Conservation (phyloP, 371 early-diverging fungal genomes). For the Mortierella sp. region DNA sequence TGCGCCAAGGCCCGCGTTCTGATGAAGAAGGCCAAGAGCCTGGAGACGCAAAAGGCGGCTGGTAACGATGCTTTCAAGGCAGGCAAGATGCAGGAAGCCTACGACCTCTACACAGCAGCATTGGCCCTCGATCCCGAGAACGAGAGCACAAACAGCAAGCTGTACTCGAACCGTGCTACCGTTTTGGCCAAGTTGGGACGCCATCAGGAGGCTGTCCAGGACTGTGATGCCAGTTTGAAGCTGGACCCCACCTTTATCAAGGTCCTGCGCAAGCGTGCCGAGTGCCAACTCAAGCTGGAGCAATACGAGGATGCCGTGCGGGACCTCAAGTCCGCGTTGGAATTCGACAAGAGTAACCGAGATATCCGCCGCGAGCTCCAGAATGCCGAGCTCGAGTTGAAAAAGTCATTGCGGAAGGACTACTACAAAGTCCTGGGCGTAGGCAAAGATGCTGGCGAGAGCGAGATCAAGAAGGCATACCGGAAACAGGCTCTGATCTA, state of each 20-base stretch:
- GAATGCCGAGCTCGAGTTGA: constrained; percentile 80
- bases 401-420: constrained; percentile 87
- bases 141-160: constrained; percentile 75
- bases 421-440: constrained; percentile 96
- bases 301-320: constrained; percentile 85
- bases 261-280: constrained; percentile 86
- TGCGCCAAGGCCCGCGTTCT: constrained; percentile 77
- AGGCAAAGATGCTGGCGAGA: constrained; percentile 79
- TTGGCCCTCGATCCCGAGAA: constrained; percentile 81
- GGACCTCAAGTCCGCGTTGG: constrained; percentile 77
- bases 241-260: constrained; percentile 76
- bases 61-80: constrained; percentile 85
- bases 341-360: constrained; percentile 75
- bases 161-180: constrained; percentile 87
- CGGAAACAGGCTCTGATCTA: constrained; percentile 86
- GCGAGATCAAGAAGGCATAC: constrained; percentile 96
- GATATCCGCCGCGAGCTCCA: constrained; percentile 76
- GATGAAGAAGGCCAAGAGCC: constrained; percentile 70
- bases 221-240: constrained; percentile 80
- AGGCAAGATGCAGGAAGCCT: constrained; percentile 73
- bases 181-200: constrained; percentile 76
- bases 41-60: constrained; percentile 78
- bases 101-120: constrained; percentile 79
- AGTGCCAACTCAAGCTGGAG: constrained; percentile 81
- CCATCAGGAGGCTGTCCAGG: constrained; percentile 73